Evolutionary conservation across 192 early-diverging fungal species (phyloP).

Genomic region (Pilaira anomala): DNA sequence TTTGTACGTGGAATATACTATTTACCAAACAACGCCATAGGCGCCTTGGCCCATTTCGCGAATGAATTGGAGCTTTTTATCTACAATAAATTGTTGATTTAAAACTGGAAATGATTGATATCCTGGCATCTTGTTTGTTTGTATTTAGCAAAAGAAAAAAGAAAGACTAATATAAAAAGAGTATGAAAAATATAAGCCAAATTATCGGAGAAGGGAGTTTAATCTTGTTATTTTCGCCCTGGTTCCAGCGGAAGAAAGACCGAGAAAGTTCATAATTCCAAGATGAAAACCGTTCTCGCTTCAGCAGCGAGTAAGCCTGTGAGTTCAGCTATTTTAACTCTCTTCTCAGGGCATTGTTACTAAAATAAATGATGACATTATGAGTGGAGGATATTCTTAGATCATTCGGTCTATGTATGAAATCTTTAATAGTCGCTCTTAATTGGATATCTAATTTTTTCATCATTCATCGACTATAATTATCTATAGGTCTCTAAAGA

Average conservation of each 20-base stretch:
- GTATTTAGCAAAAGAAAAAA: neutral
- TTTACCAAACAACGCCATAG: slow-evolving; percentile 84
- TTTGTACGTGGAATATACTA: neutral
- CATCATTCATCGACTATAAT: too few species aligned
- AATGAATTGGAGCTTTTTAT: slow-evolving; percentile 60
- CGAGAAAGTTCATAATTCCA: neutral
- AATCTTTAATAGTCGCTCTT: too few species aligned
- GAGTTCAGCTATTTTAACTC: too few species aligned
- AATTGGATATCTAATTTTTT: too few species aligned
- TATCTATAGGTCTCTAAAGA: too few species aligned
- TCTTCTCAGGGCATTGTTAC: too few species aligned
- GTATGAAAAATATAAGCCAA: neutral
- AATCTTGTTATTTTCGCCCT: neutral
- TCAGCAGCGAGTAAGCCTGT: too few species aligned
- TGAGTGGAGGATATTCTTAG: too few species aligned
- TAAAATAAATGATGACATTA: too few species aligned
- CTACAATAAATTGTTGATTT: slow-evolving; percentile 43
- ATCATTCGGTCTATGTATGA: too few species aligned
- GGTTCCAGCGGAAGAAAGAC: neutral
- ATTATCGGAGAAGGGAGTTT: neutral
- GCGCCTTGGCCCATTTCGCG: slow-evolving; percentile 87
- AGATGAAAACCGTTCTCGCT: too few species aligned
- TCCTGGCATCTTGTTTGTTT: slow-evolving; percentile 1
- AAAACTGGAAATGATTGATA: slow-evolving; percentile 39
- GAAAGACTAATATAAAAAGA: neutral